Evolutionary conservation across 345 rosid genomes (phyloP), one percentile per base, ranked within the genome.

Genomic region (Gossypium anomalum): DNA sequence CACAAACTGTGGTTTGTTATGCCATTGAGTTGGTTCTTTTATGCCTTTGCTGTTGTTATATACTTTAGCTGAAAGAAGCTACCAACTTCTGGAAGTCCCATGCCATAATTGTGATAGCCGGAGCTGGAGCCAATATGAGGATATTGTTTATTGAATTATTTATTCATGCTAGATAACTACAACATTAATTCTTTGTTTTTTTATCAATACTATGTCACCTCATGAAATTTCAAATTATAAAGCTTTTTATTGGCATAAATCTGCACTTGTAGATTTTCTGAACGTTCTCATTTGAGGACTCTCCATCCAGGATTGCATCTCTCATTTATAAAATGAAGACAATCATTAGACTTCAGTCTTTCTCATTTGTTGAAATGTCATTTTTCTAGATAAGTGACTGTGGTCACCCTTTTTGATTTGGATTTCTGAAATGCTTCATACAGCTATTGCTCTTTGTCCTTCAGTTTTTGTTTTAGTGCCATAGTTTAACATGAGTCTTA

Each of bases 381-480:
- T 67, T 27, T 38, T 71, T 61, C 62, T 22, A n/a, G 48, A 34
- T 2, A 60, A 45, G 25, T 29, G 10, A 61, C 25, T 73, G 14
- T 4, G 14, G 10, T 59, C 25, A 59, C 4, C 43, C 76, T 58
- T 3, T 34, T 14, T 8, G 10, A 57, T 45, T 58, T 16, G 22
- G 14, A 41, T 60, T 58, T 53, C 15, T 48, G 52, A 65, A 75
- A 9, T 65, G 41, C 52, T 66, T 75, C 43, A 19, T 74, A 29
- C 47, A 19, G 10, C 17, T 61, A 20, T 17, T 72, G 27, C 47
- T 58, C 9, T 22, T 15, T 52, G 45, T n/a, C 41, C 55, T 41
- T 9, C 19, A 16, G 38, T 56, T 34, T 5, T 27, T 47, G 6
- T 2, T 65, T 41, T 77, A 38, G 20, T 34, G 19, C 16, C 59